Evolutionary conservation across 2,329 filamentous ascomycete species (phyloP).

Genomic region (Ophiostoma pallidulum): DNA sequence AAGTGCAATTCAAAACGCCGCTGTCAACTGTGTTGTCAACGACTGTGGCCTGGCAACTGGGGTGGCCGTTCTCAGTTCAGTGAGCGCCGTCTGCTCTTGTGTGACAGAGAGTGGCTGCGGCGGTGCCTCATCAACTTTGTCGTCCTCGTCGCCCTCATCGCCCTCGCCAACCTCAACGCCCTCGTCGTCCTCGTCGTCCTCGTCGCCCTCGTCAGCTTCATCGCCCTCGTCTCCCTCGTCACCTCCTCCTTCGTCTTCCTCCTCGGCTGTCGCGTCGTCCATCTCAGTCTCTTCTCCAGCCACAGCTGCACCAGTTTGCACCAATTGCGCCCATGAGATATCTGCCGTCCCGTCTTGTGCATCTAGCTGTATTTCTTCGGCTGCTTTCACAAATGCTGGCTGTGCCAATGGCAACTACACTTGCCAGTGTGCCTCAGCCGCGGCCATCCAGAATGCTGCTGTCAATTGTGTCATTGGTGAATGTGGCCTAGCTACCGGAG

Average conservation of each 20-base stretch:
- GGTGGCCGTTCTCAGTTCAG: background rate
- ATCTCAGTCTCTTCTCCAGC: background rate
- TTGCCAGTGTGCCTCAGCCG: slow-evolving; percentile 6
- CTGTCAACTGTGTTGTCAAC: slow-evolving; percentile 8
- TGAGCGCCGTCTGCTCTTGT: slow-evolving; percentile 2
- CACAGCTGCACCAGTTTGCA: background rate
- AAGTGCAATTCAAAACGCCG: slow-evolving; percentile 4
- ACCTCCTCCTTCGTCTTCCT: background rate
- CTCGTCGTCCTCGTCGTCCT: background rate
- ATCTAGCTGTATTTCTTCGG: slow-evolving; percentile 1
- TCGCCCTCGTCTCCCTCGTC: background rate
- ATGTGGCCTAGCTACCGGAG: slow-evolving; percentile 1
- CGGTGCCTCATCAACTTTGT: background rate
- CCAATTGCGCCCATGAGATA: background rate
- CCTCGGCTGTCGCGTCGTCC: background rate
- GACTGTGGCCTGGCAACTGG: slow-evolving; percentile 2
- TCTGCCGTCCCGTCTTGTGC: slow-evolving; percentile 2
- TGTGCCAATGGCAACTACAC: slow-evolving; percentile 2
- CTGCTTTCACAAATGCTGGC: slow-evolving; percentile 4
- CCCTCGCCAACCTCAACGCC: background rate
- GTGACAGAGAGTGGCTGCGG: background rate
- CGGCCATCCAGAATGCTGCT: slow-evolving; percentile 1
- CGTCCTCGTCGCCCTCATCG: background rate
- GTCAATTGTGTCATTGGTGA: slow-evolving; percentile 5
- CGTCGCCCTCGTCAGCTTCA: background rate